phyloP scores from a whole-genome alignment of 140 eudicot species.

The Bidens hawaiensis region DNA sequence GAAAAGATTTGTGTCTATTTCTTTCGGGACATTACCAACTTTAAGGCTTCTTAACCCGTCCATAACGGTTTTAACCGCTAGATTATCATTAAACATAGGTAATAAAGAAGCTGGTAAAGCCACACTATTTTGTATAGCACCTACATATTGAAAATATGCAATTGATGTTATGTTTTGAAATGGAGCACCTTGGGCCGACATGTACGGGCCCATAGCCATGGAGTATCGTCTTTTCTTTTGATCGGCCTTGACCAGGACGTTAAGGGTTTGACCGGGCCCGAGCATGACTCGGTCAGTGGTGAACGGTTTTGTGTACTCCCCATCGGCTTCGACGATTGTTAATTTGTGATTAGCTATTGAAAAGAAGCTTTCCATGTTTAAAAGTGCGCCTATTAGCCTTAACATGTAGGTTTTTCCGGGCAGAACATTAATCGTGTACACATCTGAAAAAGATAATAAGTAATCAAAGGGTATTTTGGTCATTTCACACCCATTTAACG shows the following conservation, averaged over 20 bases:
- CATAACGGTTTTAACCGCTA: constrained; percentile 53
- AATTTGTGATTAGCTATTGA: constrained; percentile 62
- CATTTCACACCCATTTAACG: too few species aligned
- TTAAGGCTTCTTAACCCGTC: constrained; percentile 61
- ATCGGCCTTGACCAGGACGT: constrained; percentile 65
- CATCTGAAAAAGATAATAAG: constrained; percentile 34
- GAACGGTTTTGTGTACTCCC: constrained; percentile 59
- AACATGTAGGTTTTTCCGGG: constrained; percentile 64
- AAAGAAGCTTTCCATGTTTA: constrained; percentile 62
- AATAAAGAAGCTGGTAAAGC: constrained; percentile 44
- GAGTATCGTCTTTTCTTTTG: constrained; percentile 51
- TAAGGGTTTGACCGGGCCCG: constrained; percentile 69
- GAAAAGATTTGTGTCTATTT: constrained; percentile 55
- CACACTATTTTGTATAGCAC: constrained; percentile 35
- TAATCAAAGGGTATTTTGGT: neutral
- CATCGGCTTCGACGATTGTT: constrained; percentile 71
- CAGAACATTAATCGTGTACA: constrained; percentile 51
- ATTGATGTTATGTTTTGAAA: constrained; percentile 51
- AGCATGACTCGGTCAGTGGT: constrained; percentile 56
- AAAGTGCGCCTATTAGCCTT: constrained; percentile 60
- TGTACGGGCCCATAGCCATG: constrained; percentile 66
- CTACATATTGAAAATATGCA: constrained; percentile 52
- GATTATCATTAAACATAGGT: constrained; percentile 47
- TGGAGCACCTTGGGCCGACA: constrained; percentile 44
- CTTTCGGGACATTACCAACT: constrained; percentile 38